Base-by-base conservation (phyloP, 768 basidiomycete genomes). In the Rossbeevera mucosa region DNA sequence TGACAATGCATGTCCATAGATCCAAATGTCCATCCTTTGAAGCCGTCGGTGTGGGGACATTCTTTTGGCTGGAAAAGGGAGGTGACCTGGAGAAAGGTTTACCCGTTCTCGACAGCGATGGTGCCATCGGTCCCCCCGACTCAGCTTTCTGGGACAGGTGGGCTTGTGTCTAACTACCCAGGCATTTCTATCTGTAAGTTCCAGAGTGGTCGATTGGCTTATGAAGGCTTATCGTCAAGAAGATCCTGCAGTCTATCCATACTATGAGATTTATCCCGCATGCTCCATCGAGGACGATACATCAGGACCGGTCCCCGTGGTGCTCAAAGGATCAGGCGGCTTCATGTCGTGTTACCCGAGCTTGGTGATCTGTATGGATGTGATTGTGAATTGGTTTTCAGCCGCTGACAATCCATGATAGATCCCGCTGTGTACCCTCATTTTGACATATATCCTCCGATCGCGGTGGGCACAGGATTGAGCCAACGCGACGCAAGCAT, bases 181-280 rank as follows among this genome's bases (percentile, higher is more conserved):
- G 38, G 36, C 14, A 3, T 64, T 21, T 44, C 24, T 8, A 62
- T 64, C 20, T 64, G 62, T 64, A 25, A 59, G 62, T 62, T 16
- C 13, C 0, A 38, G 22, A 24, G 1, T 21, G 26, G 22, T 2
- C 14, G 4, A 22, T 46, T 14, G 5, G 16, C 28, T 12, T 22
- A 29, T 1, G 26, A 40, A 33, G 30, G 21, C 57, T 62, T 42
- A 64, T 36, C 20, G 26, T 45, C 22, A 12, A 2, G 5, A 49
- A 77, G 76, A 78, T 57, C 71, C 66, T 18, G 52, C 66, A 20
- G 57, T 58, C 8, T 79, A 79, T 56, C 77, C 79, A 13, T 53
- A 66, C 56, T 59, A 74, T 36, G 68, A 71, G 29, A 61, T 77
- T 6, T 78, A 78, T 57, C 77, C 77, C 29, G 20, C 63, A 25